Conservation (phyloP, 2,329 filamentous ascomycete species). For the Ceratocystis eucalypticola region DNA sequence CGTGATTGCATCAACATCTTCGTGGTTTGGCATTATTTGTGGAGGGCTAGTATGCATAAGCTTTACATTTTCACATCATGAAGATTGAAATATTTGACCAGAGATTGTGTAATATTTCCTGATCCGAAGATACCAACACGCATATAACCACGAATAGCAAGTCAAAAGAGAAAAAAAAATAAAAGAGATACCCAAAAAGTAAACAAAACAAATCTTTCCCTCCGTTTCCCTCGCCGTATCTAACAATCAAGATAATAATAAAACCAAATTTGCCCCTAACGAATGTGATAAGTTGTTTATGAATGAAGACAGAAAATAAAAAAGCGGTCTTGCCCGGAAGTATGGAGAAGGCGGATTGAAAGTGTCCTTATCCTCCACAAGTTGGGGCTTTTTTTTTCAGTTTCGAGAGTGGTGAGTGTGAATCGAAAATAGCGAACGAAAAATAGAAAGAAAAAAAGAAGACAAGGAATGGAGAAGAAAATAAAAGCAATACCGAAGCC, state of each 20-base stretch:
- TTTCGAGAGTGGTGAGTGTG: not conserved
- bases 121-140: not conserved
- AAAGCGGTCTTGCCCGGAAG: not conserved
- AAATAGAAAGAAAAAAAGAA: not conserved
- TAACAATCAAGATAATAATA: slow-evolving; percentile 1
- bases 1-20: too few species aligned
- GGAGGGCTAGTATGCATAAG: too few species aligned
- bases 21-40: too few species aligned
- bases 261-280: slow-evolving; percentile 6
- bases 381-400: slow-evolving; percentile 2
- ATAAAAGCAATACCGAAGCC: not conserved
- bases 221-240: not conserved
- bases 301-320: slow-evolving; percentile 11
- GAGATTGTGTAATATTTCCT: not conserved
- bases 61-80: too few species aligned
- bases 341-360: too few species aligned
- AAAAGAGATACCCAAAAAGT: not conserved
- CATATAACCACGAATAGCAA: not conserved
- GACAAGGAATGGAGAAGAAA: slow-evolving; percentile 6
- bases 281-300: not conserved
- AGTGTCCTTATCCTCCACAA: not conserved
- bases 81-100: not conserved
- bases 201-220: not conserved
- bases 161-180: slow-evolving; percentile 8
- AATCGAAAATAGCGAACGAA: not conserved